Percentiles rank a stretch among this genome's conserved stretches.
These are phyloP conservation scores for Botryotinia narcissicola DNA, from an alignment of 2,329 filamentous ascomycete genomes.

Conservation along the genomic window DNA sequence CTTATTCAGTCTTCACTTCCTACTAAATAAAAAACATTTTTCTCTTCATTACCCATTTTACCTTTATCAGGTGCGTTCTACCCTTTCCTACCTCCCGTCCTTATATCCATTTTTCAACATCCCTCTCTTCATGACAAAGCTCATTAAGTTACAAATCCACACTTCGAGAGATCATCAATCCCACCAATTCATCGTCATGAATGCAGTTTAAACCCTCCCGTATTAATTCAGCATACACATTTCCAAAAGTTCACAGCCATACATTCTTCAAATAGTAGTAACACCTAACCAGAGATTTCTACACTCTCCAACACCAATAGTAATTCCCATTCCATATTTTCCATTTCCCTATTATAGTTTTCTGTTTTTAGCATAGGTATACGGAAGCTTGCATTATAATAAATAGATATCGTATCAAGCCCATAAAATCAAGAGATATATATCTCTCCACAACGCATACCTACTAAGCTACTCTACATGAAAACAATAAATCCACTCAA, in stretches of 20 bases:
- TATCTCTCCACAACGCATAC: too few species aligned
- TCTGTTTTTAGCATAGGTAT: too few species aligned
- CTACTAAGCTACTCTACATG: too few species aligned
- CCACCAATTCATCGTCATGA: neutral
- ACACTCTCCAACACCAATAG: too few species aligned
- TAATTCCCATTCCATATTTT: too few species aligned
- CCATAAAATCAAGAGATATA: too few species aligned
- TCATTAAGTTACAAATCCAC: rapidly evolving
- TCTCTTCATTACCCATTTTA: neutral
- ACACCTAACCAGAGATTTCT: too few species aligned
- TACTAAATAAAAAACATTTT: neutral
- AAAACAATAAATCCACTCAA: too few species aligned
- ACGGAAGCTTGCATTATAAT: too few species aligned
- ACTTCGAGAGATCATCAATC: neutral
- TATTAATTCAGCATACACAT: neutral
- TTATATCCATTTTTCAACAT: neutral
- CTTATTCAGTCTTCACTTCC: neutral
- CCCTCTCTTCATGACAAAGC: neutral
- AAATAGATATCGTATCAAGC: too few species aligned
- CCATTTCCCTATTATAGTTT: too few species aligned
- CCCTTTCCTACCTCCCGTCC: neutral
- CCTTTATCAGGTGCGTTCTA: neutral
- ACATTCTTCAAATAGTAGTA: too few species aligned
- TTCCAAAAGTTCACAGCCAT: neutral
- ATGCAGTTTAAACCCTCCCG: neutral